Percentiles rank a stretch among this genome's conserved stretches.
Evolutionary conservation across 31 red algal species (phyloP).

Genomic region (Odonthalia washingtoniensis): DNA sequence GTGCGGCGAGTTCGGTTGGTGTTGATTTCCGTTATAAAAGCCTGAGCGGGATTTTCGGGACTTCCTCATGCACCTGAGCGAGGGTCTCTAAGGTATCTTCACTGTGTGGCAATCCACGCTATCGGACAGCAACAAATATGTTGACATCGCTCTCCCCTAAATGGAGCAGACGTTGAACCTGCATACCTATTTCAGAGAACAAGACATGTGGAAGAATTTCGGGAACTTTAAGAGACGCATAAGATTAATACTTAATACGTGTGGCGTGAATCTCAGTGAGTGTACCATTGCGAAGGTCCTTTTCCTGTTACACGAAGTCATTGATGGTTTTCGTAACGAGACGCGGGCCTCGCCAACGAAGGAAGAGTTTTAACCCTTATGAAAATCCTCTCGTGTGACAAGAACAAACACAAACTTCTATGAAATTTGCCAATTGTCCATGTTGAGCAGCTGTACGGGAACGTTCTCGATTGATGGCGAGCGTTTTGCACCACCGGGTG

Average conservation of each 20-base stretch:
- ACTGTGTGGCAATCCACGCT: too few relatives aligned
- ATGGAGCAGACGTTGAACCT: neutral
- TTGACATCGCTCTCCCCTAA: neutral
- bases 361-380: neutral
- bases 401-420: neutral
- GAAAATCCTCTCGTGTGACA: neutral
- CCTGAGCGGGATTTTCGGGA: too few relatives aligned
- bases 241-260: neutral
- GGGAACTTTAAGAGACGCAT: neutral
- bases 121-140: too few relatives aligned
- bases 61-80: too few relatives aligned
- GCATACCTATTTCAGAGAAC: neutral
- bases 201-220: neutral
- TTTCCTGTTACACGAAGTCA: neutral
- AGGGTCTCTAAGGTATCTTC: too few relatives aligned
- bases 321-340: neutral
- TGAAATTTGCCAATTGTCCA: neutral
- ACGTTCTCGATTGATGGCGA: neutral
- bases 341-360: neutral
- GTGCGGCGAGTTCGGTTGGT: too few relatives aligned
- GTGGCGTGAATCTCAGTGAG: neutral
- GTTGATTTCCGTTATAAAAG: too few relatives aligned
- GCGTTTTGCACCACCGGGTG: neutral
- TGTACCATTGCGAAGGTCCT: constrained; percentile 1
- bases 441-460: neutral